phyloP scores from a whole-genome alignment of 257 asterid genomes.

The Echium plantagineum region DNA sequence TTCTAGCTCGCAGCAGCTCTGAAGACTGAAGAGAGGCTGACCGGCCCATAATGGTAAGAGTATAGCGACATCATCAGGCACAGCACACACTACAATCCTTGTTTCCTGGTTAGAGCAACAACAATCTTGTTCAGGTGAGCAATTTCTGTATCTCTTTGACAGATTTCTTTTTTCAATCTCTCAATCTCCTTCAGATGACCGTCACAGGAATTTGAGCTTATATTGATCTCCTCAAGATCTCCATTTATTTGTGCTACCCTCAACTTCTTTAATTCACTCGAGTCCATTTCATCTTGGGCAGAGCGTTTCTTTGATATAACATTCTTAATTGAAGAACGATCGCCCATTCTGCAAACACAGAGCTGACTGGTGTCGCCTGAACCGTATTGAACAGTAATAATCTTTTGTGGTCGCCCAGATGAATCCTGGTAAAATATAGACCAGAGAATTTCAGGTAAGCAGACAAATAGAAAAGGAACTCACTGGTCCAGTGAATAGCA shows the following conservation, averaged over 20 bases:
- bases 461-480: neutral
- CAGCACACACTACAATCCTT: conserved; percentile 37
- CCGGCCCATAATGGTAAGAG: no score
- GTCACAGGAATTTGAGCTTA: conserved; percentile 19
- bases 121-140: conserved; percentile 49
- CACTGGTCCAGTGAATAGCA: neutral
- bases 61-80: neutral
- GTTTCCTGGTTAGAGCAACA: conserved; percentile 70
- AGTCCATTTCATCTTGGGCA: conserved; percentile 24
- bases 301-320: conserved; percentile 34
- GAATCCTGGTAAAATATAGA: conserved; percentile 42
- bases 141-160: conserved; percentile 56
- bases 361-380: conserved; percentile 31
- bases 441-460: no score
- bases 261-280: conserved; percentile 27
- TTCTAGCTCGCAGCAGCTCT: no score
- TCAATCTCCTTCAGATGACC: conserved; percentile 40
- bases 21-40: no score
- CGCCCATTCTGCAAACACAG: conserved; percentile 34
- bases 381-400: conserved; percentile 32
- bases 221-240: conserved; percentile 15
- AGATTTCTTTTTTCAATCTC: conserved; percentile 42
- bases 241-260: conserved; percentile 19
- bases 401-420: conserved; percentile 49
- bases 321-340: conserved; percentile 7